Conservation (phyloP, 805 yeast genomes). For the Maudiozyma bulderi region DNA sequence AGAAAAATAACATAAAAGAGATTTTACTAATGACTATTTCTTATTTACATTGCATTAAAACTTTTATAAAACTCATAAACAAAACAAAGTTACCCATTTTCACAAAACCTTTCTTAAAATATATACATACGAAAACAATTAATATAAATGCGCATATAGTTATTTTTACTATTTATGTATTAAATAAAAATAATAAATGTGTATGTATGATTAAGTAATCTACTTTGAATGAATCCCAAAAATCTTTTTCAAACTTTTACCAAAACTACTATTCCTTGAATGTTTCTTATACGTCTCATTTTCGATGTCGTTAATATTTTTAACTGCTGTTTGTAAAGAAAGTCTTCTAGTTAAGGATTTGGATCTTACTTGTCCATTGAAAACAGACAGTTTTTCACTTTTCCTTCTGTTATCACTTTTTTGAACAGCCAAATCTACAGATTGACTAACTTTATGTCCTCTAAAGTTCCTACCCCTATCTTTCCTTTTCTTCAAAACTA, state of each 20-base stretch:
- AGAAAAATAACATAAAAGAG: not conserved
- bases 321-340: not conserved
- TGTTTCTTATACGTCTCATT: not conserved
- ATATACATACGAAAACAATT: no score
- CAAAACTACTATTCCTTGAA: not conserved
- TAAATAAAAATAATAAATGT: no score
- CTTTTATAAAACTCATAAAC: no score
- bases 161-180: no score
- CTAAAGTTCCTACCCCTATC: not conserved
- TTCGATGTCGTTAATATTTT: not conserved
- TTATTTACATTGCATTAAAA: no score
- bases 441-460: not conserved
- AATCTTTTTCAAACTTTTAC: not conserved
- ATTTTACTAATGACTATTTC: not conserved
- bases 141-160: no score
- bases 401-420: not conserved
- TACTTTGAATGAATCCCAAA: not conserved
- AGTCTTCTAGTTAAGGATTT: not conserved
- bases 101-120: no score
- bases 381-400: not conserved
- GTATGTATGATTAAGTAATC: no score
- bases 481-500: not conserved
- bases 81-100: no score
- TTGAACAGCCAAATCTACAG: not conserved
- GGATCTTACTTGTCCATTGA: not conserved